These are phyloP conservation scores for Poa pratensis DNA, from an alignment of 176 grass and related monocot species.

Conservation along the genomic window DNA sequence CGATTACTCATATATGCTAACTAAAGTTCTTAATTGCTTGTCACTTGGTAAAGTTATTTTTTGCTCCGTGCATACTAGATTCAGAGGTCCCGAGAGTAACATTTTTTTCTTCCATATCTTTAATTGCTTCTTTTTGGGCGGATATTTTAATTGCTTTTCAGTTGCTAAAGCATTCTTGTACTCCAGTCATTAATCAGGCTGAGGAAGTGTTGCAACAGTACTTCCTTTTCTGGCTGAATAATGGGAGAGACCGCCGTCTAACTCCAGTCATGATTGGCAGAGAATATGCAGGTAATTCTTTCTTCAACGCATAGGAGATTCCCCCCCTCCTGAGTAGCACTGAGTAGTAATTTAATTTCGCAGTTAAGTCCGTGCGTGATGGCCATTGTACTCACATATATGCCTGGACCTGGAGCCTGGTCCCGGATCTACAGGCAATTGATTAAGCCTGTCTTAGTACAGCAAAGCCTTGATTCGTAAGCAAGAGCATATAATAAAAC, in stretches of 20 bases:
- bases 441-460: neutral
- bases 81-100: too few species aligned
- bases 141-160: neutral
- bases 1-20: too few species aligned
- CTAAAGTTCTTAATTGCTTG: too few species aligned
- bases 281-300: neutral
- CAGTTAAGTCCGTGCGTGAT: neutral
- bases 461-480: neutral
- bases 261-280: neutral
- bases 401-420: neutral
- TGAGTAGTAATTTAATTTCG: neutral
- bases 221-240: neutral
- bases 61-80: too few species aligned
- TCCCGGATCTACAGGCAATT: neutral
- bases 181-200: too few species aligned
- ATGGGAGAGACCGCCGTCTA: neutral
- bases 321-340: too few species aligned
- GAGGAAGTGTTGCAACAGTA: too few species aligned
- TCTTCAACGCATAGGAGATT: too few species aligned
- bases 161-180: neutral
- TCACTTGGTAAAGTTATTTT: too few species aligned
- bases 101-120: too few species aligned
- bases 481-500: constrained; percentile 21
- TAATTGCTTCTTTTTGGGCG: too few species aligned
- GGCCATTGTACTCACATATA: neutral